Percentiles rank a stretch among this genome's conserved stretches.
These are phyloP conservation scores for Cryptosporidium viatorum DNA, from an alignment of 169 alveolate genomes.

Conservation along the genomic window DNA sequence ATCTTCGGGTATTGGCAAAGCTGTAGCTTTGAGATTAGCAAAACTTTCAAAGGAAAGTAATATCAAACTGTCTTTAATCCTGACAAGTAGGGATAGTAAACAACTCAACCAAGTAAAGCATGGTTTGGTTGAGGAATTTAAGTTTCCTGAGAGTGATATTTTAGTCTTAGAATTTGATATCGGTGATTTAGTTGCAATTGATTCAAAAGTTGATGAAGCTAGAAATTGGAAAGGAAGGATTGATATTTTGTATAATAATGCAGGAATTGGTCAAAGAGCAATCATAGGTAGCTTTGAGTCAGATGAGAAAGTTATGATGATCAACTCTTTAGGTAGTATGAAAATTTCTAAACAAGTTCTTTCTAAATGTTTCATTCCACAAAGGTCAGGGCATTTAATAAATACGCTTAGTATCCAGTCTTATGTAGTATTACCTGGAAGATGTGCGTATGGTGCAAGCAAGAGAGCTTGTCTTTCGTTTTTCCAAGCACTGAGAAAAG, in stretches of 20 bases:
- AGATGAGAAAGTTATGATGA: constrained; percentile 48
- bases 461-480: constrained; percentile 45
- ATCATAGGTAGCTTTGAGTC: constrained; percentile 53
- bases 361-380: constrained; percentile 60
- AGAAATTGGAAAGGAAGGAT: constrained; percentile 56
- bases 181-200: constrained; percentile 23
- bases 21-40: constrained; percentile 30
- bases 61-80: constrained; percentile 14
- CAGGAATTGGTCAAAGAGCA: constrained; percentile 63
- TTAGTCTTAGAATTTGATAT: constrained; percentile 37
- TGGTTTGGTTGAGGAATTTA: constrained; percentile 5
- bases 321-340: constrained; percentile 37
- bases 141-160: constrained; percentile 37
- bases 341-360: constrained; percentile 35
- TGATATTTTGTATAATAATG: constrained; percentile 53
- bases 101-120: constrained; percentile 34
- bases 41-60: constrained; percentile 17
- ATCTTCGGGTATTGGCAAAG: constrained; percentile 66
- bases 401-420: constrained; percentile 57
- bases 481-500: constrained; percentile 56
- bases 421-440: constrained; percentile 58
- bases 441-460: constrained; percentile 73
- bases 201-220: constrained; percentile 47
- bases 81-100: constrained; percentile 22
- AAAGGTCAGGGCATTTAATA: constrained; percentile 66